These are phyloP conservation scores for Podaxis sp. DNA, from an alignment of 768 basidiomycete genomes.

Conservation along the genomic window DNA sequence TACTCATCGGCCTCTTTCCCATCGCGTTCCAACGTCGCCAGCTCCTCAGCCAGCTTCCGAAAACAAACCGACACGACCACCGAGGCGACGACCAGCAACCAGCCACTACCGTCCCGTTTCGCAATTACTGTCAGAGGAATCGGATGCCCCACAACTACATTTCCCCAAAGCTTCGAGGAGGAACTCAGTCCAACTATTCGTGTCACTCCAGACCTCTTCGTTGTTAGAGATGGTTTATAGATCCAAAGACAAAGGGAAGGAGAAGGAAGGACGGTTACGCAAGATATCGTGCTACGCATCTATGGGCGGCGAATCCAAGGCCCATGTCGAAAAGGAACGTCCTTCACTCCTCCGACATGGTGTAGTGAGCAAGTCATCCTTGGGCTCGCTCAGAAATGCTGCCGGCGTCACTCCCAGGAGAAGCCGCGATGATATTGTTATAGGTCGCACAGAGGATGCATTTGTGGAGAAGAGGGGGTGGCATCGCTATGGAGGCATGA, in stretches of 20 bases:
- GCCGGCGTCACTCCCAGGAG: background rate
- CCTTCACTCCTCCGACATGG: background rate
- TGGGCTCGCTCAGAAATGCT: background rate
- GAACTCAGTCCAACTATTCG: constrained; percentile 2
- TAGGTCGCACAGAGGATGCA: constrained; percentile 17
- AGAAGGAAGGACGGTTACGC: constrained; percentile 20
- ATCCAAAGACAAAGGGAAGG: constrained; percentile 32
- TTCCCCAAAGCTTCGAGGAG: background rate
- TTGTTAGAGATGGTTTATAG: constrained; percentile 33
- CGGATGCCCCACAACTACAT: background rate
- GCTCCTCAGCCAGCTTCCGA: constrained; percentile 11
- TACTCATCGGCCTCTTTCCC: constrained; percentile 13
- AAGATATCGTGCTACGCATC: constrained; percentile 14
- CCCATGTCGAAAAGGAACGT: constrained; percentile 15
- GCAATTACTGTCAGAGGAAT: constrained; percentile 27
- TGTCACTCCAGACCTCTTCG: constrained; percentile 2
- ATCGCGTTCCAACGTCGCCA: constrained; percentile 8
- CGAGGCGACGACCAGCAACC: constrained; percentile 14
- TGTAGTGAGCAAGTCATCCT: background rate
- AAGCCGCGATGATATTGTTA: constrained; percentile 22
- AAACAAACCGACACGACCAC: constrained; percentile 17
- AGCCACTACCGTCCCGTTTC: constrained; percentile 45
- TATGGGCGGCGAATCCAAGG: constrained; percentile 21
- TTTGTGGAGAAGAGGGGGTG: constrained; percentile 37
- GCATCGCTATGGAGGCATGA: constrained; percentile 45